phyloP scores from a whole-genome alignment of 2,329 filamentous ascomycete species.

The Lachnellula cervina region DNA sequence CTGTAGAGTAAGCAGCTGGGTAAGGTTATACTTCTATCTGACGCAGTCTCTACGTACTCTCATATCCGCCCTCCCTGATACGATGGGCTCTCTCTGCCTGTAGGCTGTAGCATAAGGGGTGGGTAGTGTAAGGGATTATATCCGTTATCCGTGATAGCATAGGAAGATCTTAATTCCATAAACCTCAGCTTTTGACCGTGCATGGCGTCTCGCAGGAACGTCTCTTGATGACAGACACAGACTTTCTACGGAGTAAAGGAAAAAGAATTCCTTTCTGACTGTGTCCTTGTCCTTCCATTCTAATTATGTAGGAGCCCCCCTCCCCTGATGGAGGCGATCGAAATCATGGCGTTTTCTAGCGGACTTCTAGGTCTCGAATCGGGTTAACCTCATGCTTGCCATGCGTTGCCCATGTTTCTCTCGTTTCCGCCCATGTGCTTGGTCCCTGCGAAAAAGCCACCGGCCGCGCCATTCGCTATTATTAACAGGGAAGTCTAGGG shows the following conservation, averaged over 20 bases:
- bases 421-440: not conserved
- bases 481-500: not conserved
- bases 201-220: not conserved
- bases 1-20: too few relatives aligned
- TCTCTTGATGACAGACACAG: not conserved
- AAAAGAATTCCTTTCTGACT: not conserved
- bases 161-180: not conserved
- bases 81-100: too few relatives aligned
- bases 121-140: too few relatives aligned
- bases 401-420: slow-evolving; percentile 1
- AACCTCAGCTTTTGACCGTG: not conserved
- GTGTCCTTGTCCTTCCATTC: not conserved
- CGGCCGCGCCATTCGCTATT: not conserved
- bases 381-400: slow-evolving; percentile 2
- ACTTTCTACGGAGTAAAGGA: not conserved
- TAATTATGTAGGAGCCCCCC: not conserved
- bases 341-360: slow-evolving; percentile 8
- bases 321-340: not conserved
- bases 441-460: not conserved
- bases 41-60: too few relatives aligned
- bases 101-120: too few relatives aligned
- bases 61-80: too few relatives aligned
- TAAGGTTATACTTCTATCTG: too few relatives aligned
- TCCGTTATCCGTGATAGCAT: too few relatives aligned
- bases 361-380: slow-evolving; percentile 6